Evolutionary conservation across 345 rosid genomes (phyloP), one percentile per base, ranked within the genome.

Genomic region (Eucalyptus sideroxylon): DNA sequence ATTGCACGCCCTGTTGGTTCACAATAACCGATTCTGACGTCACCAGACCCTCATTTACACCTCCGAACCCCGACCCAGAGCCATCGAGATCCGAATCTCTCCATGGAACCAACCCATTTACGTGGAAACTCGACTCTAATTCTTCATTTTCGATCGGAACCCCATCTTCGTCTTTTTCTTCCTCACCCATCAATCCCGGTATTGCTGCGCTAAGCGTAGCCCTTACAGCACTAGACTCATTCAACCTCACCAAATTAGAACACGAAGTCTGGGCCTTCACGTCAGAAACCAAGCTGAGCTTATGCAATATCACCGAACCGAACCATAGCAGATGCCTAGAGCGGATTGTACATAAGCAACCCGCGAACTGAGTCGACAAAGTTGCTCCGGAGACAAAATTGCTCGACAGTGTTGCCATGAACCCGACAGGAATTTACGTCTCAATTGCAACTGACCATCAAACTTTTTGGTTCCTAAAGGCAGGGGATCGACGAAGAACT

Each of bases 1-100:
- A 93, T 86, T 94, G 93, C 34, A 93, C 90, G 90, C 90, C 90
- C 89, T 77, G 91, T 87, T 90, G 91, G 86, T 47, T 9, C 87
- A 19, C 82, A 50, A 31, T 16, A 44, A 44, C 88, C 50, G 9
- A 86, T 40, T 88, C 90, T 21, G 47, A 77, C 0, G 85, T 11
- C 30, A 26, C 47, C 2, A 30, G 27, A 40, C 85, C 47, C 47
- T 77, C 47, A 40, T 77, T 21, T 77, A 77, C 85, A 77, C 47
- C 47, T 40, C 47, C 47, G 0, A 21, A 16, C 9, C 16, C 85
- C 2, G 5, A 77, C 47, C 85, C 85, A 11, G 7, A 21, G 9
- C 24, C 85, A 77, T 77, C 9, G 9, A 77, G 2, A 40, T 40
- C 47, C 8, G 30, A 77, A 40, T 40, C 85, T 21, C 55, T 72